Base-by-base conservation (phyloP, 176 grass and related monocot genomes). In the Aechmea fasciata region DNA sequence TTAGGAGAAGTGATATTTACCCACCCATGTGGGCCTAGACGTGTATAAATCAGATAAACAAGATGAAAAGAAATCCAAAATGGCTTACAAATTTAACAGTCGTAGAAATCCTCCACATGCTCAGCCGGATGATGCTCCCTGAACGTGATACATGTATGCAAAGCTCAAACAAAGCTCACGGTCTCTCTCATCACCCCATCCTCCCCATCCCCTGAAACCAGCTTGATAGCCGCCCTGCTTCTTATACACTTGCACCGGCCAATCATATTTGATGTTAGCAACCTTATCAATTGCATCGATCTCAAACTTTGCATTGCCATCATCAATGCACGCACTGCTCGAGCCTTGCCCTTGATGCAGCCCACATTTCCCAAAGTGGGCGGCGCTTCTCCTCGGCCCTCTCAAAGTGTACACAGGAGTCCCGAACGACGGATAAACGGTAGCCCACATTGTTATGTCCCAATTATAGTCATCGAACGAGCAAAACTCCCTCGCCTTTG, bases 361-460 rank as follows among this genome's bases (percentile, higher is more conserved):
- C 25, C 93, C 93, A 3, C 93, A 97, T 70, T 92, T 97, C 13
- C 93, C 93, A 57, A 97, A 97, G 90, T 97, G 93, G 9, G 85
- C 79, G 0, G 93, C 93, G 33, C 86, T 97, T 57, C 89, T 82
- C 75, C 79, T 83, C 63, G 93, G 75, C 2, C 89, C 93, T 49
- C 93, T 92, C 4, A 97, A 69, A 61, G 78, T 87, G 77, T 90
- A 97, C 86, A 90, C 86, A 24, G 93, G 86, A 66, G 79, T 82
- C 50, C 74, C 86, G 55, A 97, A 97, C 0, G 93, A 97, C 0
- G 93, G 93, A 87, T 97, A 97, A 11, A 97, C 89, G 0, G 86
- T 97, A 10, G 81, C 85, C 93, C 93, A 97, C 93, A 97, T 92
- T 0, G 93, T 92, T 77, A 97, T 97, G 69, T 97, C 93, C 93